Evolutionary conservation across 305 asterid genomes (phyloP), one percentile per base, ranked within the genome.

Genomic region (Solanum hybrid): DNA sequence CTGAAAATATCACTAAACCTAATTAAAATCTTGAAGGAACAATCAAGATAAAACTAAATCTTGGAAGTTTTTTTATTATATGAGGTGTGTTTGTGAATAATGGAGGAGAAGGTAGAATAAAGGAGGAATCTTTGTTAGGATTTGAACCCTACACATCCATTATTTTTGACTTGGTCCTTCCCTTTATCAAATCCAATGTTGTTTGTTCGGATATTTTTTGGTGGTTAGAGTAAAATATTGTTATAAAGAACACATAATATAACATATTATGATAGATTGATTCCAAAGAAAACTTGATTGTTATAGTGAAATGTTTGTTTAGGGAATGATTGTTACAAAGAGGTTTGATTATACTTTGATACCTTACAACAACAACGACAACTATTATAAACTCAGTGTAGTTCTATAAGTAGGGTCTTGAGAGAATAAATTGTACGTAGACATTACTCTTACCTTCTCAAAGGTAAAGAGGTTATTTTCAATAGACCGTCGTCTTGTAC

Each of bases 1-100:
- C 29, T 46, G 88, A 84, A 31, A 84, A 31, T 22, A 33, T 37
- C 75, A 84, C 14, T 84, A 46, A 51, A 57, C 75, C 88, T 46
- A 83, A 83, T 29, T 51, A 28, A 83, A 83, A 46, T 83, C 40
- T 84, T 84, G 73, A 84, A 31, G 87, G 36, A 84, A 84, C 87
- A 84, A 51, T 51, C 16, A 51, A 29, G 42, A 11, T 11, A 5
- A 31, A 51, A 11, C 28, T 29, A 37, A 80, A 80, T 80, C 18
- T 37, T n/a, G 0, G 4, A 80, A 6, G 64, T 24, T 39, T 14
- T 46, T 24, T 24, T 9, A 5, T 36, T 36, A 24, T 13, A 7
- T 46, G 57, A 34, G 28, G 16, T 18, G 83, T 34, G 51, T 2
- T 79, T 79, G 85, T 79, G 57, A 80, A 80, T 80, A 39, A 80